Percentiles rank a stretch among this genome's conserved stretches.
Conservation (phyloP, 1,139 yeast genomes). For the Candida albicans region DNA sequence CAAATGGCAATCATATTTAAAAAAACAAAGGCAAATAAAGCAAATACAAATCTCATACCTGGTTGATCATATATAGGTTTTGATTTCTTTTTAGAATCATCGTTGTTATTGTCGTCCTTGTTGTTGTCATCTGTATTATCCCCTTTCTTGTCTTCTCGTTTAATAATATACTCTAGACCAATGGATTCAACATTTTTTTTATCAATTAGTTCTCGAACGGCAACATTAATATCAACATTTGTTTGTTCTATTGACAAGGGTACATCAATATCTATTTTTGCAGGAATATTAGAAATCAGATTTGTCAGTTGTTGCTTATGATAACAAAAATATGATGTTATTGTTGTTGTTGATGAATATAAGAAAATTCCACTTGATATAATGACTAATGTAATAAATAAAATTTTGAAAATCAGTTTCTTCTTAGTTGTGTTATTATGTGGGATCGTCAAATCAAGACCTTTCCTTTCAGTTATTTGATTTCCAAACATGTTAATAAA, state of each 20-base stretch:
- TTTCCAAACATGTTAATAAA: constrained; percentile 4
- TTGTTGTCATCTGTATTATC: constrained; percentile 3
- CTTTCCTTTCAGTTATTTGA: constrained; percentile 3
- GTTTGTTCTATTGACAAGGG: too few species aligned
- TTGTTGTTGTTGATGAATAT: neutral
- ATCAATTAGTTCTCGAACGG: too few species aligned
- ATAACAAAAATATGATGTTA: too few species aligned
- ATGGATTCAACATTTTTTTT: neutral
- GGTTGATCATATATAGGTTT: constrained; percentile 17
- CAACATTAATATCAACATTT: too few species aligned
- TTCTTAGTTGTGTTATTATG: neutral
- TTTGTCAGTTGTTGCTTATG: neutral
- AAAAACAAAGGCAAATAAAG: constrained; percentile 29
- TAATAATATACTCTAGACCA: neutral
- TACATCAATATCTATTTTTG: too few species aligned
- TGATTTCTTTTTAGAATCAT: constrained; percentile 6
- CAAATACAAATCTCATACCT: constrained; percentile 29
- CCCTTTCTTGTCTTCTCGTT: neutral
- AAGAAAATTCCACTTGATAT: neutral
- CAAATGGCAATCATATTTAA: constrained; percentile 37
- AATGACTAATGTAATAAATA: neutral
- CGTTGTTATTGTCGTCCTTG: neutral
- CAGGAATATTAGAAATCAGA: too few species aligned
- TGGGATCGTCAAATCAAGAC: constrained; percentile 3
- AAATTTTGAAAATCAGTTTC: neutral